Evolutionary conservation across 768 basidiomycete species (phyloP), one percentile per base, ranked within the genome.

Genomic region (Kwoniella shandongensis): DNA sequence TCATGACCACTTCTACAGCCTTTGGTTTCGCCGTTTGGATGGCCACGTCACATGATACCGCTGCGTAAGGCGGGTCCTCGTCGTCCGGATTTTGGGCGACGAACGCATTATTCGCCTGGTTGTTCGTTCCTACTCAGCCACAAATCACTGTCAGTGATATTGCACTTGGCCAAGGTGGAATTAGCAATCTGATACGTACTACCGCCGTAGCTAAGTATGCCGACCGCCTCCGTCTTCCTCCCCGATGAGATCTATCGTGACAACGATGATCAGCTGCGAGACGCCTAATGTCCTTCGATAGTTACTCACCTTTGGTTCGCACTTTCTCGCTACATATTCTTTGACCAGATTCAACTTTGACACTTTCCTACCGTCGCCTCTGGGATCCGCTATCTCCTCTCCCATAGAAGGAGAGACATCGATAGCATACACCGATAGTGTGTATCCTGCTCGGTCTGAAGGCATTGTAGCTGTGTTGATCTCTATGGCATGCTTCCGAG

Each of bases 191-290:
- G 27, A 66, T 26, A 63, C 73, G 54, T 38, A 83, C 91, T 83
- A 75, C 89, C 85, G n/a, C 90, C 93, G 68, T 91, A 91, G 2
- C 86, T 77, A 44, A 96, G 82, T 26, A 97, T 83, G n/a, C 91
- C 89, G 72, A 91, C 90, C 70, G 90, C 86, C 70, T 94, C 93
- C 10, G 93, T 97, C 79, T 94, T 96, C 39, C 93, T 82, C 13
- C 87, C 88, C 63, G 88, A 85, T 71, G 86, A 91, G 63, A 97
- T 91, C 93, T 98, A 54, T 2, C 2, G 10, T n/a, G 15, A 30
- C 26, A 18, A n/a, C 17, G 40, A n/a, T n/a, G 17, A 42, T 51
- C 20, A 58, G 57, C 47, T 51, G 6, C 17, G 20, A 39, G 27
- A 10, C 12, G 29, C 29, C n/a, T 23, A 23, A 36, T 7, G 51